Evolutionary conservation across 331 rosid genomes (phyloP), one percentile per base, ranked within the genome.

Genomic region (Spiraea crenata): DNA sequence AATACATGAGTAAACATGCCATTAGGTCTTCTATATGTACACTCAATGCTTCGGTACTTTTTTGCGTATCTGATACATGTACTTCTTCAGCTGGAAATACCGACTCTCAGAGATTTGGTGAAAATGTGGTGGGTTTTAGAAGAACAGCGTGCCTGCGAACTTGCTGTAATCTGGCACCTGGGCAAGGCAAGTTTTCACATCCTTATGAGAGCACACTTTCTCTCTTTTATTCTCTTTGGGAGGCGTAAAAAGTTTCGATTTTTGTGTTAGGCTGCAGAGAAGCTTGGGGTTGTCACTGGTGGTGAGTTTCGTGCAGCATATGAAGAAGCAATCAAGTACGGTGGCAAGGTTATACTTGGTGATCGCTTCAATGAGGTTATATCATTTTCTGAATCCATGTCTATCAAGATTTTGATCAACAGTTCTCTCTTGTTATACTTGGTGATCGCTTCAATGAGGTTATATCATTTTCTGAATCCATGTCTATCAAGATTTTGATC

Each of bases 401-500:
- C 5, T 44, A 20, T 41, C 54, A 41, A 19, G 31, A 25, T 1
- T 25, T 25, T 25, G 31, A 25, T 25, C 31, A 25, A 25, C 31
- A 25, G 31, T 25, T 25, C 31, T n/a, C n/a, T n/a, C n/a, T n/a
- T n/a, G 97, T 93, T 78, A 82, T 91, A 74, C 97, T 93, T 66
- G 99, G 99, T 40, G 99, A 93, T 79, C 97, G 97, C 19, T 25
- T 97, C 99, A 3, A 96, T 91, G 67, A 89, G 89, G 92, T 97
- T 93, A 80, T 70, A 35, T 44, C 17, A 9, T 20, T 10, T 56
- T 12, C n/a, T 19, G 15, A 11, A 6, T 19, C 3, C 41, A 56
- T 56, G 14, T 14, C 5, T 44, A 20, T 41, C 54, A 41, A 19
- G 31, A 25, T 1, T 25, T 25, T 25, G 31, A 25, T 25, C 31